phyloP scores from a whole-genome alignment of 176 grass and related monocot genomes.

The Tillandsia leiboldiana region DNA sequence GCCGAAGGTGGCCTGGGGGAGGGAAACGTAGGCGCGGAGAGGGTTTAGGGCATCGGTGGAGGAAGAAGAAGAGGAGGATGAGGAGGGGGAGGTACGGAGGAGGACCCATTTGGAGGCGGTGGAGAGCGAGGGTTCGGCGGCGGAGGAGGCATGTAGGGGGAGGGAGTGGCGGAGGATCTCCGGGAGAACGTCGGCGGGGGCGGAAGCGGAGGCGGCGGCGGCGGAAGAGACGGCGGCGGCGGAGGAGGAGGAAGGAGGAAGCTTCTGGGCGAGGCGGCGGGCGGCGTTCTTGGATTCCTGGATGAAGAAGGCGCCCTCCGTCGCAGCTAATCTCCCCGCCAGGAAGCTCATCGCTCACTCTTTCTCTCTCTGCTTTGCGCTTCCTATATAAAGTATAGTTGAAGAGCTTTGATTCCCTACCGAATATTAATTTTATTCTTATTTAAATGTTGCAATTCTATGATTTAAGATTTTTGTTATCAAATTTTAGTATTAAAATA shows the following conservation, averaged over 20 bases:
- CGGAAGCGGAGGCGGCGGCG: background rate
- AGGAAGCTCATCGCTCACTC: conserved; percentile 65
- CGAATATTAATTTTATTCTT: no score
- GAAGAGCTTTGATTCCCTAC: no score
- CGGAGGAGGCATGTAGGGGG: conserved; percentile 15
- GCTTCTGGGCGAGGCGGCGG: conserved; percentile 34
- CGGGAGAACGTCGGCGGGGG: background rate
- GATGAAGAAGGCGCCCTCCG: conserved; percentile 76
- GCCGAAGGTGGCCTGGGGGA: conserved; percentile 85
- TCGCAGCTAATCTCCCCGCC: conserved; percentile 60
- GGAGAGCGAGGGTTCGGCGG: conserved; percentile 8
- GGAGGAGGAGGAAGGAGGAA: background rate
- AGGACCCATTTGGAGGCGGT: conserved; percentile 19
- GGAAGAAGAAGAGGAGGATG: background rate
- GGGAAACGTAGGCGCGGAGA: conserved; percentile 54
- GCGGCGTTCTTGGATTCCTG: conserved; percentile 68
- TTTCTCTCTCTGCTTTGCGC: background rate
- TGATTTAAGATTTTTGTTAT: no score
- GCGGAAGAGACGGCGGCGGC: background rate
- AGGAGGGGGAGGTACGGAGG: background rate
- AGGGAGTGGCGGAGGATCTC: conserved; percentile 19
- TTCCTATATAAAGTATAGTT: no score
- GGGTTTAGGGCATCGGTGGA: conserved; percentile 48
- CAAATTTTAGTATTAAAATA: no score
- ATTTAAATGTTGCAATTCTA: no score